Conservation (phyloP, 306 rosid species). For the Cucumis hystrix region DNA sequence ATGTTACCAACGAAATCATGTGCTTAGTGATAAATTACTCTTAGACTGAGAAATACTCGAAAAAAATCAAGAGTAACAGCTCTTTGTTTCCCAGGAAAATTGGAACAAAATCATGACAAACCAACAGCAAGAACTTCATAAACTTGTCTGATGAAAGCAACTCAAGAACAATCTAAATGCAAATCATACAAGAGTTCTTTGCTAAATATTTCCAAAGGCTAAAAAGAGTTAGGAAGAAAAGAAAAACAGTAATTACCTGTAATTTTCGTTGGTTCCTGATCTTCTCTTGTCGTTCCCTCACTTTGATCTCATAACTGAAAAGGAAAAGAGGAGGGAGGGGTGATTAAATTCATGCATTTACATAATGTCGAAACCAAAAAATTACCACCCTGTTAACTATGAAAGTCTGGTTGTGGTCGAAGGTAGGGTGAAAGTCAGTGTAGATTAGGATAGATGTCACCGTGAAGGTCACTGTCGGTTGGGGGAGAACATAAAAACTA, state of each 20-base stretch:
- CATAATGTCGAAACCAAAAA: not conserved
- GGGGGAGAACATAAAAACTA: not conserved
- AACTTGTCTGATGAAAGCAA: not conserved
- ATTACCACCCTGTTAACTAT: not conserved
- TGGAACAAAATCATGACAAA: not conserved
- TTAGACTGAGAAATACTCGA: not conserved
- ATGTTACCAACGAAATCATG: not conserved
- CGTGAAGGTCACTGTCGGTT: not conserved
- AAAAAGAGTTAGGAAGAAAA: not conserved
- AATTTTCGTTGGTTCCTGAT: constrained; percentile 65
- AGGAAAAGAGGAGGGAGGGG: not conserved
- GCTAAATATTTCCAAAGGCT: not conserved
- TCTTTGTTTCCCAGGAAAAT: not conserved
- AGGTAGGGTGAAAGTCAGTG: not conserved
- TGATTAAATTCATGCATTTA: not conserved
- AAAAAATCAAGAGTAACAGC: not conserved
- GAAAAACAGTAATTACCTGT: constrained; percentile 42
- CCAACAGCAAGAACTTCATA: not conserved
- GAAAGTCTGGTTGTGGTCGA: not conserved
- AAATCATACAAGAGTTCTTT: not conserved
- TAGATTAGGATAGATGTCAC: not conserved
- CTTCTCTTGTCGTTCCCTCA: constrained; percentile 82
- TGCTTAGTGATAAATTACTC: not conserved
- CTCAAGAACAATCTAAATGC: not conserved
- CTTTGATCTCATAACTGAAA: constrained; percentile 77